Evolutionary conservation across 768 basidiomycete species (phyloP), one percentile per base, ranked within the genome.

Genomic region (Neoboletus brunneissimus): DNA sequence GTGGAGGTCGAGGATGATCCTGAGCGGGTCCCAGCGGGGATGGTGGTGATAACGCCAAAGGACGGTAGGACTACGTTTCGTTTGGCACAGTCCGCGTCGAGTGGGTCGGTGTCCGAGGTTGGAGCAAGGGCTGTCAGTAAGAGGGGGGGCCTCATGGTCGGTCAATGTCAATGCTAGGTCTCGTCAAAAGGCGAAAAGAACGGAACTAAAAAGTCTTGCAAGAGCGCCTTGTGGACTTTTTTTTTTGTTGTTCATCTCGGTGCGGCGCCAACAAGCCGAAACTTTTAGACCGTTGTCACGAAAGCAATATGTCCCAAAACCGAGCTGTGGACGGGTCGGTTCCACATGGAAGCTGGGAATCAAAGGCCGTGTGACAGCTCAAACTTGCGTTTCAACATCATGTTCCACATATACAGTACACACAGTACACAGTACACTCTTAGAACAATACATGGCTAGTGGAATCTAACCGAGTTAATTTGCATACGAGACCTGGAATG

Each of bases 401-500:
- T 53, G 23, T 37, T 34, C 10, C 1, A 34, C 31, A 3, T 25
- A 25, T 5, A 9, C 9, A 31, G n/a, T 2, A 31, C 4, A 29
- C 9, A 44, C 18, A 56, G 10, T 20, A 35, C 41, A 46, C 29
- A 13, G 7, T 42, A 59, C 58, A 47, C 10, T 13, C 29, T 25
- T 46, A 45, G 6, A 22, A 2, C n/a, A n/a, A 4, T 25, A 32
- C 29, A 4, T 18, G 22, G 41, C 1, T 9, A 32, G 15, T 16
- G 10, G n/a, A n/a, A n/a, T 37, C 38, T 3, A 20, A 25, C 5
- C 23, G 0, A 25, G 4, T 56, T n/a, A 65, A 15, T 40, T 40
- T 23, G 44, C 54, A 57, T 77, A 78, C 42, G 57, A 60, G 12
- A 77, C 72, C 50, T 72, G 65, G 61, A 79, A 77, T 3, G 75